phyloP scores from a whole-genome alignment of 768 basidiomycete species.

The Calvatia gigantea region DNA sequence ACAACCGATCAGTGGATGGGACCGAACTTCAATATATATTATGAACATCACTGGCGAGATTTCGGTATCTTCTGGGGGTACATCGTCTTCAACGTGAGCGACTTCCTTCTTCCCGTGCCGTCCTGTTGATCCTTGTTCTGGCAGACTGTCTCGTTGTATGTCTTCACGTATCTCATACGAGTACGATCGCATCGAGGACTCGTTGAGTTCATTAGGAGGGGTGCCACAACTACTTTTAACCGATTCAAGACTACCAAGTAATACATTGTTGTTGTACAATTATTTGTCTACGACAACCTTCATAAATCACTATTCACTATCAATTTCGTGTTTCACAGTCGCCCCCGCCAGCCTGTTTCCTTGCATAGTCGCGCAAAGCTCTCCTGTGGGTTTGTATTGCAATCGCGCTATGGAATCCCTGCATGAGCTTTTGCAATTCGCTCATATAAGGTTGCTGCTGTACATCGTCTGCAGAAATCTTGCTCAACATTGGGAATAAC shows the following conservation, averaged over 20 bases:
- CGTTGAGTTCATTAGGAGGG: slow-evolving; percentile 10
- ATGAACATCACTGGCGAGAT: slow-evolving; percentile 48
- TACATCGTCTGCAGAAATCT: background rate
- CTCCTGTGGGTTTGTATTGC: background rate
- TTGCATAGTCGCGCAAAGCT: background rate
- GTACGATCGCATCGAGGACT: slow-evolving; percentile 28
- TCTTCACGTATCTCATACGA: slow-evolving; percentile 57
- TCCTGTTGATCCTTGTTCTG: background rate
- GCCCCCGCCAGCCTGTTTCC: background rate
- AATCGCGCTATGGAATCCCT: background rate
- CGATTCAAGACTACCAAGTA: slow-evolving; percentile 10
- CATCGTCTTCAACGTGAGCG: slow-evolving; percentile 41
- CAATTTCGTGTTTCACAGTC: background rate
- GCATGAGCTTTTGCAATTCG: background rate
- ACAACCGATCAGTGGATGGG: slow-evolving; percentile 56
- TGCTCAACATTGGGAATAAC: background rate
- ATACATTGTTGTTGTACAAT: background rate
- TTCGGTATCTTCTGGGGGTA: slow-evolving; percentile 49
- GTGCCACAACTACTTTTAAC: slow-evolving; percentile 5
- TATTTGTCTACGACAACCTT: no score
- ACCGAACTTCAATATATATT: slow-evolving; percentile 57
- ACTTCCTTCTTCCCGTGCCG: background rate
- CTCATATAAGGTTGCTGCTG: background rate
- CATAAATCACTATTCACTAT: no score
- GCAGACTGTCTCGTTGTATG: slow-evolving; percentile 43